A percentile compares a stretch with the other conserved stretches of the same genome.
Evolutionary conservation across 2,329 filamentous ascomycete genomes (phyloP).

Genomic region (Scedosporium boydii): DNA sequence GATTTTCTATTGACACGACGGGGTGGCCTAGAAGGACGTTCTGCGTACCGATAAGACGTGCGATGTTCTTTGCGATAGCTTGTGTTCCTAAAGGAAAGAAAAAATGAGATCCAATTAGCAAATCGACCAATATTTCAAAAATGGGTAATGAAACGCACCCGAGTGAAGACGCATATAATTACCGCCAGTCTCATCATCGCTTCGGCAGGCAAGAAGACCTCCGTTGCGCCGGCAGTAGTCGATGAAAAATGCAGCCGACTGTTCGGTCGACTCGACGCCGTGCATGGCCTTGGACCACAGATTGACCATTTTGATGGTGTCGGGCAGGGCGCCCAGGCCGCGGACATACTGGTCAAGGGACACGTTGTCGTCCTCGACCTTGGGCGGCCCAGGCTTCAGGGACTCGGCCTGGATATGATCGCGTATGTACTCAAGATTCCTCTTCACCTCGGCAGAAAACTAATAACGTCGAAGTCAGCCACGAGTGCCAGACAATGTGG

Average conservation of each 20-base stretch:
- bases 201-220: constrained; percentile 23
- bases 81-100: too few relatives aligned
- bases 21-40: constrained; percentile 12
- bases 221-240: constrained; percentile 26
- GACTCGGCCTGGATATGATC: constrained; percentile 25
- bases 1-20: constrained; percentile 16
- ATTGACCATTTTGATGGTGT: constrained; percentile 23
- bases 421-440: constrained; percentile 21
- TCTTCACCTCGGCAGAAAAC: constrained; percentile 21
- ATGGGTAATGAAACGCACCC: too few relatives aligned
- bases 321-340: constrained; percentile 19
- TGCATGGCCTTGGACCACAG: constrained; percentile 27
- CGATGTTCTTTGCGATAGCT: constrained; percentile 16
- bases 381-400: constrained; percentile 13
- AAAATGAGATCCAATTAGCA: too few relatives aligned
- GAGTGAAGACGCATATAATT: constrained; percentile 22
- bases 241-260: constrained; percentile 26
- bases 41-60: constrained; percentile 17
- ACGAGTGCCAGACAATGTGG: too few relatives aligned
- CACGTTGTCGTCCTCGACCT: constrained; percentile 21
- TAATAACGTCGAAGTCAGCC: too few relatives aligned
- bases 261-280: constrained; percentile 23
- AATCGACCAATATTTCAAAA: too few relatives aligned
- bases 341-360: constrained; percentile 25
- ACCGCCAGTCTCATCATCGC: constrained; percentile 24